Base-by-base conservation (phyloP, 2,329 filamentous ascomycete species). In the Sclerotiophoma versabilis region DNA sequence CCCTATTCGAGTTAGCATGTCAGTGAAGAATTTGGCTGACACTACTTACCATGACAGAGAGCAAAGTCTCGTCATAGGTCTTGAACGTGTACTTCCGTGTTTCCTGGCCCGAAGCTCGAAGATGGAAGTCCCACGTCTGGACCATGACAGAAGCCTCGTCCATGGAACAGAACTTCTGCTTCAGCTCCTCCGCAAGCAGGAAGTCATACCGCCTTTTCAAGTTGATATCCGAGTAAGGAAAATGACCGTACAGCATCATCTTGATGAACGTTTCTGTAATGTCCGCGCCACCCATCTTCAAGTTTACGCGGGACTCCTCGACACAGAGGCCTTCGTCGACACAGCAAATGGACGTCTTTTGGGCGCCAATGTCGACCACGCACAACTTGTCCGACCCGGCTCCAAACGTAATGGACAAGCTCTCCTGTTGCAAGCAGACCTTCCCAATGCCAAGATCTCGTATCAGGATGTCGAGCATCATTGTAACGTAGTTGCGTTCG, bases 201-300 rank as follows among this genome's bases (percentile, higher is more conserved):
- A 93, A 97, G 73, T 99, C 95, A 69, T 97, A 96, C 41, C 95
- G 86, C 48, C 92, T 85, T 73, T 87, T 88, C 23, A 99, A 81
- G 71, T 99, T 96, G 77, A 99, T 96, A 17, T 97, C 93, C 41
- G 89, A 84, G 73, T 99, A 99, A 5, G 96, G 93, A 66, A 99
- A 97, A 67, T 95, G 90, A 73, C 97, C 93, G 75, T 90, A 92
- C 2, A 99, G 85, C 89, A 98, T 92, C 93, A 98, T 98, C 77
- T 95, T 96, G 73, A 96, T 84, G 68, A 99, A 97, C 0, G 91
- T 90, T 66, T 96, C 92, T 0, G 95, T 98, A 30, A 98, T 90
- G 74, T 99, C 95, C 66, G 84, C 87, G 1, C 95, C 95, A 44
- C 95, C 95, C 67, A 89, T 96, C 74, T 99, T 98, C 61, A 99